A percentile compares a stretch with the other conserved stretches of the same genome.
These are phyloP conservation scores for Penicillium vulpinum DNA, from an alignment of 2,329 filamentous ascomycete genomes.

Conservation along the genomic window DNA sequence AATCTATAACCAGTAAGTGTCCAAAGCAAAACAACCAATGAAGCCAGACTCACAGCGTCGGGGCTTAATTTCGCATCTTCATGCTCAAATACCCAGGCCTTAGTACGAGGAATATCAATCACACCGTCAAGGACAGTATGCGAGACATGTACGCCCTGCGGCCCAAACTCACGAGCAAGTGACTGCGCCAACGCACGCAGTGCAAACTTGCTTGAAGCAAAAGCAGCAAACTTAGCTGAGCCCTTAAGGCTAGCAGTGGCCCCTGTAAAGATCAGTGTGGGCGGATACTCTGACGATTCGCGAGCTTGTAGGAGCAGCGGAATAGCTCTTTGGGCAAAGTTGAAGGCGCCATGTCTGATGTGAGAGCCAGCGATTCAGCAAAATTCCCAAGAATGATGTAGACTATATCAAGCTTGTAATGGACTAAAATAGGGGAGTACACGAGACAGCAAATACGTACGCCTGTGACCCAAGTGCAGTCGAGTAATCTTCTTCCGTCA, in stretches of 20 bases:
- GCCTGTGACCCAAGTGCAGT: slow-evolving; percentile 52
- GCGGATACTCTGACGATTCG: slow-evolving; percentile 60
- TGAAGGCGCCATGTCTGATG: slow-evolving; percentile 62
- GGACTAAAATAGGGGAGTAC: not conserved
- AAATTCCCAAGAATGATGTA: not conserved
- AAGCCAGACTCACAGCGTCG: slow-evolving; percentile 61
- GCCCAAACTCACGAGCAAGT: slow-evolving; percentile 79
- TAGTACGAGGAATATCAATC: slow-evolving; percentile 76
- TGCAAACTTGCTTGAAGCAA: slow-evolving; percentile 80
- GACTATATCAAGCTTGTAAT: not conserved
- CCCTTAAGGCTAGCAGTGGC: slow-evolving; percentile 79
- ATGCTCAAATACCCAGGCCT: slow-evolving; percentile 57
- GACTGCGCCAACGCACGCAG: slow-evolving; percentile 71
- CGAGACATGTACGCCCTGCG: slow-evolving; percentile 78
- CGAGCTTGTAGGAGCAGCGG: slow-evolving; percentile 67
- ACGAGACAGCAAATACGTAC: slow-evolving; percentile 35
- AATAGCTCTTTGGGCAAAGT: slow-evolving; percentile 71
- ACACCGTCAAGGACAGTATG: slow-evolving; percentile 82
- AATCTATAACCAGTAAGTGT: slow-evolving; percentile 57
- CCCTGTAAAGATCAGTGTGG: slow-evolving; percentile 80
- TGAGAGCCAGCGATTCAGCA: not conserved
- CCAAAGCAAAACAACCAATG: slow-evolving; percentile 19
- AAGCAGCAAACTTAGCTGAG: slow-evolving; percentile 66
- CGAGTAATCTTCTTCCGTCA: slow-evolving; percentile 59
- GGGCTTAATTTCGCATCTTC: slow-evolving; percentile 70